Conservation (phyloP, 768 basidiomycete species). For the Lentinus brumalis region DNA sequence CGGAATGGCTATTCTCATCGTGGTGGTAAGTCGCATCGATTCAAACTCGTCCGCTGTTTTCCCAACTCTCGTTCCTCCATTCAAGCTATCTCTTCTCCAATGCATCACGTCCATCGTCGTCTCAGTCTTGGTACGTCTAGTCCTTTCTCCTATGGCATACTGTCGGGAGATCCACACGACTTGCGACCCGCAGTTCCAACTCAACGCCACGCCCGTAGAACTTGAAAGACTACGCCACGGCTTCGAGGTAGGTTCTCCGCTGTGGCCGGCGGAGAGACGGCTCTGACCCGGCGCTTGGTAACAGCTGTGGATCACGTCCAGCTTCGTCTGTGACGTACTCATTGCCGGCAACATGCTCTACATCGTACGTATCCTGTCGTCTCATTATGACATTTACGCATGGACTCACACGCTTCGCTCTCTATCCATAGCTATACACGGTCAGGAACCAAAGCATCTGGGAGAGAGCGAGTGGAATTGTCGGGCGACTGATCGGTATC, state of each 20-base stretch:
- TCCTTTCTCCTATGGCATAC: too few relatives aligned
- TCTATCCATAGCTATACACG: not conserved
- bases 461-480: not conserved
- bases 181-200: too few relatives aligned
- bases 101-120: conserved; percentile 13
- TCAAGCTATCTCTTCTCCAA: conserved; percentile 19
- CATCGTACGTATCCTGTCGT: conserved; percentile 23
- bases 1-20: too few relatives aligned
- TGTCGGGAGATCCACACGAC: too few relatives aligned
- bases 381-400: too few relatives aligned
- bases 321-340: conserved; percentile 28
- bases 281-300: too few relatives aligned
- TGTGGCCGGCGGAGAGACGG: too few relatives aligned
- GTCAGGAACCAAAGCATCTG: conserved; percentile 5
- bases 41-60: not conserved
- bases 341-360: conserved; percentile 30
- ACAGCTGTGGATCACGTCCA: conserved; percentile 31
- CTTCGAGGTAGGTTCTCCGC: too few relatives aligned
- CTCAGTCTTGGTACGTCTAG: conserved; percentile 7
- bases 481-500: conserved; percentile 5
- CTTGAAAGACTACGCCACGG: too few relatives aligned
- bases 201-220: too few relatives aligned
- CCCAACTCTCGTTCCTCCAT: not conserved
- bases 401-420: too few relatives aligned
- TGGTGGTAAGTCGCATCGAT: too few relatives aligned